phyloP scores from a whole-genome alignment of 352 stramenopile species.

The Pythium biforme region DNA sequence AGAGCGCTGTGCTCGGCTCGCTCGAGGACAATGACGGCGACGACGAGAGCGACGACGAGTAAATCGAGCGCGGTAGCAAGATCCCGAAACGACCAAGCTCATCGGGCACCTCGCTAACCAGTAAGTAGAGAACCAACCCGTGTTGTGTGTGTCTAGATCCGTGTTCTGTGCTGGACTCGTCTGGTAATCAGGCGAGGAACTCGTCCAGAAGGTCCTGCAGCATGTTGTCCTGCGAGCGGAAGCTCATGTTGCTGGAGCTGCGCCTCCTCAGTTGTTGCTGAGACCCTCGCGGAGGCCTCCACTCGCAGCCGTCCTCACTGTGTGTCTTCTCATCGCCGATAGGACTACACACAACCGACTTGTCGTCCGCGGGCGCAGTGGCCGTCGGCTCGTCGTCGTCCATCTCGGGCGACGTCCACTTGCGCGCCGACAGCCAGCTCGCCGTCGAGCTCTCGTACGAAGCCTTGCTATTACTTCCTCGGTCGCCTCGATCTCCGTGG shows the following conservation, averaged over 20 bases:
- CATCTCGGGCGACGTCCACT: slow-evolving; percentile 40
- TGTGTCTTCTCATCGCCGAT: slow-evolving; percentile 4
- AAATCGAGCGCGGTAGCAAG: background rate
- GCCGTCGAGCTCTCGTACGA: slow-evolving; percentile 4
- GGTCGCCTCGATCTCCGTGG: slow-evolving; percentile 2
- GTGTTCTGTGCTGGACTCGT: background rate
- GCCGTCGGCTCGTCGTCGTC: slow-evolving; percentile 28
- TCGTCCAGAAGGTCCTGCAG: slow-evolving; percentile 78
- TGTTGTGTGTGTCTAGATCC: too few species aligned
- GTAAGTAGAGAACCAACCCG: background rate
- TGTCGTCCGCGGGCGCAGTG: slow-evolving; percentile 9
- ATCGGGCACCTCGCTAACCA: too few species aligned
- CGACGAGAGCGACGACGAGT: slow-evolving; percentile 55
- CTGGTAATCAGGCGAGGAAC: slow-evolving; percentile 35
- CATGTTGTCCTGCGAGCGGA: slow-evolving; percentile 37
- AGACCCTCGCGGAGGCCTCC: background rate
- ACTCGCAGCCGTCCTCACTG: slow-evolving; percentile 20
- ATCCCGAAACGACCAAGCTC: too few species aligned
- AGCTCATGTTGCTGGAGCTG: slow-evolving; percentile 16
- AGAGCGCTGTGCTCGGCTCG: slow-evolving; percentile 55
- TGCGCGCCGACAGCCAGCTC: slow-evolving; percentile 31
- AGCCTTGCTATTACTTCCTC: slow-evolving; percentile 18
- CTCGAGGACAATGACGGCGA: slow-evolving; percentile 86
- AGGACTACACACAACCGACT: too few species aligned
- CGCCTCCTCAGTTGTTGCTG: slow-evolving; percentile 5